Percentiles rank a stretch among this genome's conserved stretches.
Evolutionary conservation across 2,329 filamentous ascomycete genomes (phyloP).

Genomic region (Hortaea sp.): DNA sequence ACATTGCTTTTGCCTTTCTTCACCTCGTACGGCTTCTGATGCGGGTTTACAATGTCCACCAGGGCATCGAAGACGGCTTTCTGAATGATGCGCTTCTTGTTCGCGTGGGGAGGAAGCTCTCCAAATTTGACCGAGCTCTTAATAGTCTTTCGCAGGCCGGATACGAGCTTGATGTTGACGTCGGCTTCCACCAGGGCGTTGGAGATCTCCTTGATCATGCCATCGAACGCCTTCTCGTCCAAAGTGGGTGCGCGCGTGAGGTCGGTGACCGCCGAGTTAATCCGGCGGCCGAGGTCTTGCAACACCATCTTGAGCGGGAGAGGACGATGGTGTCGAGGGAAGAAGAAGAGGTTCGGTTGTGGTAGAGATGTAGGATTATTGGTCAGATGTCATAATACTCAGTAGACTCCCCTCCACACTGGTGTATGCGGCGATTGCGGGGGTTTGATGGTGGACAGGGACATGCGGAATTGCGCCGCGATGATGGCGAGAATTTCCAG

Average conservation of each 20-base stretch:
- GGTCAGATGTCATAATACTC: too few species aligned
- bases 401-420: too few species aligned
- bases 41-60: conserved; percentile 88
- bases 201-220: conserved; percentile 97
- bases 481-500: too few species aligned
- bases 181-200: conserved; percentile 92
- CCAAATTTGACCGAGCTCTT: conserved; percentile 88
- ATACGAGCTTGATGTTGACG: conserved; percentile 90
- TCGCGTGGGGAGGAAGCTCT: conserved; percentile 78
- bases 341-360: background rate
- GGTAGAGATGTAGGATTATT: background rate
- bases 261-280: conserved; percentile 91
- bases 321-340: background rate
- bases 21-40: conserved; percentile 89
- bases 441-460: too few species aligned
- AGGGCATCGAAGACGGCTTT: conserved; percentile 97
- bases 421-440: too few species aligned
- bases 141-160: conserved; percentile 85
- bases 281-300: conserved; percentile 95
- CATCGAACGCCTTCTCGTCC: conserved; percentile 97
- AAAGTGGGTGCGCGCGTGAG: conserved; percentile 85
- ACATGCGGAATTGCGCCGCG: too few species aligned
- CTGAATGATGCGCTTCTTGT: conserved; percentile 97
- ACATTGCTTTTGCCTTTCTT: conserved; percentile 95
- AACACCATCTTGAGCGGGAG: conserved; percentile 63